Evolutionary conservation across 1,284 basidiomycete genomes (phyloP), one percentile per base, ranked within the genome.

Genomic region (Pseudozyma sp.): DNA sequence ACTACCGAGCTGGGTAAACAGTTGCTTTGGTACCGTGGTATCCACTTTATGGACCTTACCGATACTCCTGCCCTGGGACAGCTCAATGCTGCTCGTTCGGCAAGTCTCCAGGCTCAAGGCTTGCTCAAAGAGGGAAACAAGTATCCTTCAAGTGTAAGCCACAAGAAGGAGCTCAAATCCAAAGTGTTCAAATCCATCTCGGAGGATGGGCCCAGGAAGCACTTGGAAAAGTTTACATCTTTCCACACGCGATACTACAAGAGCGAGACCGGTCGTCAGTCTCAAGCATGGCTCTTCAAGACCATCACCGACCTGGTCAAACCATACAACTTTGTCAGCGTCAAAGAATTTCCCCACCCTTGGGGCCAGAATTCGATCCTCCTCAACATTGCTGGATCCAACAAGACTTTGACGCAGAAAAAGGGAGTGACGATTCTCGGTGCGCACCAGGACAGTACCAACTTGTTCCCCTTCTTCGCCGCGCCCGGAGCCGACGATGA

Each of bases 331-430:
- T 86, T 86, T 36, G 92, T 96, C 80, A 89, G 88, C 7, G 87
- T 95, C 63, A 86, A 88, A 36, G 94, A 95, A 85, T 97, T 97
- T 84, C 76, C 88, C 64, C 96, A 99, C 85, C 86, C 90, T 0
- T 99, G 96, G 96, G 91, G 91, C 11, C 96, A 99, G 88, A 92
- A 93, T 86, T 90, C 90, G 50, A 92, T 99, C 81, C 92, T 91
- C 34, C 57, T 83, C 34, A 72, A 66, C 36, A 60, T 84, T 52
- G 59, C 64, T 12, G 82, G 80, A 25, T 36, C 59, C 44, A 69
- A 81, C 39, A 12, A 59, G 0, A 55, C 70, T 3, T 64, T 75
- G 16, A 74, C 67, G 19, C 54, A 71, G 19, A 25, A 71, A n/a
- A 75, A 78, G 85, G 53, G 86, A 84, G 83, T 90, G 12, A 88